These are phyloP conservation scores for Lactarius evosmus DNA, from an alignment of 768 basidiomycete genomes.

Conservation along the genomic window DNA sequence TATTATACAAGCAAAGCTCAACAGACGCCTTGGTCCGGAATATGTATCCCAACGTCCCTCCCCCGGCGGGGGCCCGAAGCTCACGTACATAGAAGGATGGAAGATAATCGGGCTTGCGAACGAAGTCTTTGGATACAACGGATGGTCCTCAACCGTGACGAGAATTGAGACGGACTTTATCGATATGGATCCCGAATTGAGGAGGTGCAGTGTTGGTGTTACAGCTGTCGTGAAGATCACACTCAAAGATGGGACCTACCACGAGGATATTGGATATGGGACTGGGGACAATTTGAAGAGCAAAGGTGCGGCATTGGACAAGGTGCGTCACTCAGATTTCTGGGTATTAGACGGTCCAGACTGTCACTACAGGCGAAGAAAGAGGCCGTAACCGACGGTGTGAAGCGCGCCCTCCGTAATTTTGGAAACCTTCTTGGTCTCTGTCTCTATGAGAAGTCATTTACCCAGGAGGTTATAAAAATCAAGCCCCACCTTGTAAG, in stretches of 20 bases:
- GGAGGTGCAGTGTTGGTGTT: constrained; percentile 66
- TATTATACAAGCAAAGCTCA: constrained; percentile 72
- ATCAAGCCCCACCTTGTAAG: constrained; percentile 81
- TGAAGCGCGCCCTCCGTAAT: constrained; percentile 86
- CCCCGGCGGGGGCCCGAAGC: constrained; percentile 78
- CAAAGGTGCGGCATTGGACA: constrained; percentile 86
- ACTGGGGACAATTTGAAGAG: constrained; percentile 78
- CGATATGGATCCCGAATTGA: constrained; percentile 68
- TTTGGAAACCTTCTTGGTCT: constrained; percentile 96
- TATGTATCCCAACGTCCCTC: constrained; percentile 87
- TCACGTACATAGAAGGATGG: constrained; percentile 97
- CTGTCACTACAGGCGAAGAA: constrained; percentile 78
- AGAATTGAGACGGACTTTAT: constrained; percentile 73
- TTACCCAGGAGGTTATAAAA: constrained; percentile 79
- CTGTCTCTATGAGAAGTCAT: constrained; percentile 95
- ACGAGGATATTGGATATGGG: constrained; percentile 95
- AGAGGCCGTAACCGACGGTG: constrained; percentile 92
- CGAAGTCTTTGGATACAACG: constrained; percentile 97
- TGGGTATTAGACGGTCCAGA: not conserved
- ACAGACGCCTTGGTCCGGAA: constrained; percentile 91
- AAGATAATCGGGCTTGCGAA: constrained; percentile 97
- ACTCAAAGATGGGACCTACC: constrained; percentile 79
- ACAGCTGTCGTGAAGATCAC: constrained; percentile 87
- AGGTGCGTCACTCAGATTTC: constrained; percentile 50
- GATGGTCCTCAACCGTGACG: constrained; percentile 83